Base-by-base conservation (phyloP, 371 early-diverging fungal species). In the Mucor piriformis region DNA sequence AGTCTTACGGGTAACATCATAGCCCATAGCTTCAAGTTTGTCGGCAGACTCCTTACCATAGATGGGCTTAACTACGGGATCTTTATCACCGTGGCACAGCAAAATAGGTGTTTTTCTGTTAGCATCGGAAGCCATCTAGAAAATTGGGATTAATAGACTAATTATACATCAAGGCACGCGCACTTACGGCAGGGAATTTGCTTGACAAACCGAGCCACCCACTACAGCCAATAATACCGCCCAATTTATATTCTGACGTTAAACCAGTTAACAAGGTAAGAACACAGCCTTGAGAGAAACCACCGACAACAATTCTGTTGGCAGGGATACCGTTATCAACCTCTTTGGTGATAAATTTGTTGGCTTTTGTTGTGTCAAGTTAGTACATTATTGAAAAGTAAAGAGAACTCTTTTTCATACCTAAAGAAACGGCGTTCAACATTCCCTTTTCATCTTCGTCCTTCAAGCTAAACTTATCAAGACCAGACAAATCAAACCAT, bases 261-360 rank as follows among this genome's bases (percentile, higher is more conserved):
- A 95, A 72, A 5, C 84, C 88, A n/a, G 84, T 76, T 63, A 91
- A 63, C 55, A 95, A 71, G 16, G 93, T 66, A 76, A 94, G 76
- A n/a, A 88, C 95, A 51, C 87, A 81, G 62, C 95, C 97, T 81
- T 98, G 98, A 23, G 95, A 95, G 76, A 98, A 98, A 0, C 98
- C 98, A 42, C 95, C 96, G 20, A 98, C 57, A 29, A 96, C 87
- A 50, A 98, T 96, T 15, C 95, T 81, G 44, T 89, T 79, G 15
- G 93, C 74, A 0, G 93, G 86, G 54, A 95, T 94, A 15, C 94
- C 93, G 29, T 60, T 64, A 38, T 90, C 89, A 8, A 95, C 77
- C 71, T 98, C 97, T 11, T 83, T 69, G 3, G 85, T 81, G 27
- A 97, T 81, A 47, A 95, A 70, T 34, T 79, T 61, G 65, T 84